phyloP scores from a whole-genome alignment of 495 filamentous ascomycete species.

The Pseudomonodictys pantanalensis region DNA sequence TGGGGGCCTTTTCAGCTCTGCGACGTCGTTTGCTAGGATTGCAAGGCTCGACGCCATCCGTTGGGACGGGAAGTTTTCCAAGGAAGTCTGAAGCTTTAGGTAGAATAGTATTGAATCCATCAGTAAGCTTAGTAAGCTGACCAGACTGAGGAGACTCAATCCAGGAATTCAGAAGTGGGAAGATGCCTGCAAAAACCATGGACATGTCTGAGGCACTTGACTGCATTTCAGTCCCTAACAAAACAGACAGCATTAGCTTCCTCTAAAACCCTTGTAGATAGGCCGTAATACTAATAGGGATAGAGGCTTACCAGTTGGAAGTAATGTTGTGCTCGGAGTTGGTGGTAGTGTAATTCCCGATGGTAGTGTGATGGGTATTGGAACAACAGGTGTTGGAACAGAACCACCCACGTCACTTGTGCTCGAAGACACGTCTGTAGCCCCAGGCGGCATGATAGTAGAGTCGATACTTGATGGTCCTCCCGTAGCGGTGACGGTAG shows the following conservation, averaged over 20 bases:
- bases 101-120: not conserved
- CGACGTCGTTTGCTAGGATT: not conserved
- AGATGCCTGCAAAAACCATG: not conserved
- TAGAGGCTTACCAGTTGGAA: not conserved
- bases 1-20: not conserved
- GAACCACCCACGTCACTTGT: no score
- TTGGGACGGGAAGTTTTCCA: not conserved
- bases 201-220: constrained; percentile 10
- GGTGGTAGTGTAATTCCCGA: constrained; percentile 6
- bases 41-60: not conserved
- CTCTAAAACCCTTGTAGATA: not conserved
- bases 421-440: not conserved
- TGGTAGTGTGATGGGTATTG: not conserved
- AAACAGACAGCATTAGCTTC: not conserved
- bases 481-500: not conserved
- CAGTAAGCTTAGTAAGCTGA: not conserved
- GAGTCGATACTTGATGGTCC: not conserved
- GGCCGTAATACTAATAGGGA: not conserved
- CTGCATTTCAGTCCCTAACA: not conserved
- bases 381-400: no score
- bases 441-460: not conserved
- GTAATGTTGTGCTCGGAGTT: not conserved
- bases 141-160: not conserved
- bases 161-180: constrained; percentile 2
- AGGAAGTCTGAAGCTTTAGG: constrained; percentile 3